Base-by-base conservation (phyloP, 768 basidiomycete genomes). In the Calocybe cyanea region DNA sequence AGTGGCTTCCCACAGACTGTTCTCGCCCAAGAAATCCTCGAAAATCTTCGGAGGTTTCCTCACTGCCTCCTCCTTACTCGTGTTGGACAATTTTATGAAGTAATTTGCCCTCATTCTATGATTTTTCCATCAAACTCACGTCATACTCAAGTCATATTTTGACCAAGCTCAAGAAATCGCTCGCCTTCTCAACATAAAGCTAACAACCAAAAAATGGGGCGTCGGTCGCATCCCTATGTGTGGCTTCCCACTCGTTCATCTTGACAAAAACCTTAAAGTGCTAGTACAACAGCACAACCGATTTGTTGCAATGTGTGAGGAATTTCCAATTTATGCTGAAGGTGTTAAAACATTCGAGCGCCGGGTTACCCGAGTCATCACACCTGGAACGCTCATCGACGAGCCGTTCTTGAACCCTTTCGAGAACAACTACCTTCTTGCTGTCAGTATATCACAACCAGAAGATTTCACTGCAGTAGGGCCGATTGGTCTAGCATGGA, bases 61-160 rank as follows among this genome's bases (percentile, higher is more conserved):
- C 87, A 93, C 55, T 94, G 92, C 59, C 74, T 96, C 21, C 71
- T 97, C 19, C 75, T 98, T 14, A 97, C 93, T 7, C 80, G 91
- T 43, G 92, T 97, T 9, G 94, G 94, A 11, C 85, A 92, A 56
- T 97, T 97, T 63, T 97, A 95, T 59, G 94, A 97, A 78, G 94
- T 91, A 61, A 32, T 68, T 28, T 28, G 25, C 9, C 18, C 13
- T 30, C 36, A 4, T 5, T 17, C 24, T 40, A 11, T 37, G 33
- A 36, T 38, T 45, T 41, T 42, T 35, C 17, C 3, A 40, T 44
- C 6, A 48, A 31, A 25, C 41, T 25, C 53, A 57, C 41, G 49
- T 41, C 18, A 19, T 18, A 35, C 14, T 21, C n/a, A 43, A 97
- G 93, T 94, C 94, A 0, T 96, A 96, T 63, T 97, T 95, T 55